Evolutionary conservation across 2,329 filamentous ascomycete genomes (phyloP).

Genomic region (Zymoseptoria brevis): DNA sequence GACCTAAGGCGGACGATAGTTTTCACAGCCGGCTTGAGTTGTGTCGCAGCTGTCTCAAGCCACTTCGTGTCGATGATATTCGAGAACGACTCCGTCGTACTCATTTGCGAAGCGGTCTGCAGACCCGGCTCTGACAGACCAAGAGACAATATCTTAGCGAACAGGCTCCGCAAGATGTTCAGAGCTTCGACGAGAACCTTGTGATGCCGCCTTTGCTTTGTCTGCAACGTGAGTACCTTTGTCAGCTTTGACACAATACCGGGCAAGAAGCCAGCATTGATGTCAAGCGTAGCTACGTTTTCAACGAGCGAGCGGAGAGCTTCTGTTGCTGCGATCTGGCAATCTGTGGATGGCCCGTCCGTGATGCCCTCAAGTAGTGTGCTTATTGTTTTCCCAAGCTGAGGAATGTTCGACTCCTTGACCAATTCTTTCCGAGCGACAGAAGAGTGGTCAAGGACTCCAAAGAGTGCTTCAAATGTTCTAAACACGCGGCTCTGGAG

Average conservation of each 20-base stretch:
- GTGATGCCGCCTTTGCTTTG: slow-evolving; percentile 51
- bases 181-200: slow-evolving; percentile 48
- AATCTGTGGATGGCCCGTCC: slow-evolving; percentile 54
- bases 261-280: slow-evolving; percentile 77
- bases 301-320: slow-evolving; percentile 56
- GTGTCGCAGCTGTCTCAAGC: slow-evolving; percentile 69
- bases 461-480: slow-evolving; percentile 60
- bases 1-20: slow-evolving; percentile 67
- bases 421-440: slow-evolving; percentile 43
- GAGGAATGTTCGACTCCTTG: slow-evolving; percentile 57
- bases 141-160: slow-evolving; percentile 12
- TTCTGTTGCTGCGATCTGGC: slow-evolving; percentile 62
- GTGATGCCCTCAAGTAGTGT: slow-evolving; percentile 68
- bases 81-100: slow-evolving; percentile 2
- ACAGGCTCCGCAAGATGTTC: slow-evolving; percentile 16
- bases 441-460: slow-evolving; percentile 41
- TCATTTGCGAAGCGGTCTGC: not conserved
- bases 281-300: slow-evolving; percentile 62
- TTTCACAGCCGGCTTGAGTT: slow-evolving; percentile 75
- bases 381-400: slow-evolving; percentile 74
- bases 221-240: slow-evolving; percentile 63
- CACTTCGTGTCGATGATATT: slow-evolving; percentile 44
- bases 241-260: slow-evolving; percentile 77
- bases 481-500: slow-evolving; percentile 62
- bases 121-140: not conserved